phyloP scores from a whole-genome alignment of 306 rosid genomes.

The Clitoria ternatea region DNA sequence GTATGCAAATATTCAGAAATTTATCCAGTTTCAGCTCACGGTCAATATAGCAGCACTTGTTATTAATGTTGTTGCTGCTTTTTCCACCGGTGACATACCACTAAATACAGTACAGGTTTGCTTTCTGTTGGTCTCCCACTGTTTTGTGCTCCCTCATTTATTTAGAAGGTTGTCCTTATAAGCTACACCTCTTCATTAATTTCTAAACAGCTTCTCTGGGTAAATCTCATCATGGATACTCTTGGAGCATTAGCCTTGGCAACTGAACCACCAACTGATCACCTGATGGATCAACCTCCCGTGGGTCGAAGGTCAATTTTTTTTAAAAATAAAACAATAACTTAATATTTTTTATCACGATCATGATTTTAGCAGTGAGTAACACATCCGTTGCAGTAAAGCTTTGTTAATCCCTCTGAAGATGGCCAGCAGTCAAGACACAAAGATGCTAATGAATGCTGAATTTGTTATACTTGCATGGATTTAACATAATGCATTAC shows the following conservation, averaged over 20 bases:
- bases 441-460: not conserved
- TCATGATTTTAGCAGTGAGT: not conserved
- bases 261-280: conserved; percentile 96
- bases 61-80: conserved; percentile 83
- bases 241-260: conserved; percentile 97
- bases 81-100: conserved; percentile 85
- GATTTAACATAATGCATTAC: conserved; percentile 3
- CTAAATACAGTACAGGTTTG: conserved; percentile 96
- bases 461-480: conserved; percentile 1
- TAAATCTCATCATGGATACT: conserved; percentile 98
- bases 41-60: conserved; percentile 92
- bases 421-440: not conserved
- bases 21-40: conserved; percentile 96
- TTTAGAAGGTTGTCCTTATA: conserved; percentile 11
- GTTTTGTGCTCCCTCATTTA: conserved; percentile 2
- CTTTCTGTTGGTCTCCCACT: conserved; percentile 12
- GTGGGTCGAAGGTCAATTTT: conserved; percentile 68
- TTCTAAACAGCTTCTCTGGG: conserved; percentile 86
- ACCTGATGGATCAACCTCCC: conserved; percentile 76
- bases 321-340: too few relatives aligned
- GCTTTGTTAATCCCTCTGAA: not conserved
- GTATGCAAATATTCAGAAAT: conserved; percentile 94
- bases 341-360: not conserved
- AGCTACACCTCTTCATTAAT: conserved; percentile 7
- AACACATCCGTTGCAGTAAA: not conserved